Conservation (phyloP, 192 early-diverging fungal species). For the Umbelopsis sp. region DNA sequence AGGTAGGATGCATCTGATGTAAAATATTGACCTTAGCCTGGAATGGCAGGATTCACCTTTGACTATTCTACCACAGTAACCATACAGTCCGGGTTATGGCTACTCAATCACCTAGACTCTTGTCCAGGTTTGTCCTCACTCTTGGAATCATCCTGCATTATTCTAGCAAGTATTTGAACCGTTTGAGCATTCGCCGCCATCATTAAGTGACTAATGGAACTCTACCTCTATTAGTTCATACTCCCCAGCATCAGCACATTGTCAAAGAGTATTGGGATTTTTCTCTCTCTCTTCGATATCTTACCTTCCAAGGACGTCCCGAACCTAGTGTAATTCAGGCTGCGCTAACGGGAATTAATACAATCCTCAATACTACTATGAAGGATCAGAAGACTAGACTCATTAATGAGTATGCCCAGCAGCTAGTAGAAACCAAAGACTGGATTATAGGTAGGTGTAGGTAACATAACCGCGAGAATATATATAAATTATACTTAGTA, state of each 20-base stretch:
- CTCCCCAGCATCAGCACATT: conserved; percentile 2
- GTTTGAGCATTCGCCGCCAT: neutral
- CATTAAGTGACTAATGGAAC: neutral
- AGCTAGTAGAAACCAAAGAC: conserved; percentile 24
- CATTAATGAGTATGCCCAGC: conserved; percentile 16
- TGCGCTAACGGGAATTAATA: conserved; percentile 16
- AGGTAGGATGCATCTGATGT: neutral
- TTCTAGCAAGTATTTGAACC: conserved; percentile 4
- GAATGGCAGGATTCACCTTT: neutral
- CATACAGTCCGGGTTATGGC: conserved; percentile 11
- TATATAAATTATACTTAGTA: neutral
- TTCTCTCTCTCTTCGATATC: conserved; percentile 18
- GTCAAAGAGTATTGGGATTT: conserved; percentile 20
- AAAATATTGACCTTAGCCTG: too few relatives aligned
- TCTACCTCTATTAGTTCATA: neutral
- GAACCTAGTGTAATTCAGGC: conserved; percentile 5
- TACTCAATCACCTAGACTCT: neutral
- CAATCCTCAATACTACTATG: conserved; percentile 23
- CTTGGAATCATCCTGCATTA: conserved; percentile 17
- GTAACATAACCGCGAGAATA: too few relatives aligned
- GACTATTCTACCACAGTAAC: neutral
- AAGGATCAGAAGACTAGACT: conserved; percentile 8
- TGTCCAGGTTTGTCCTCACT: conserved; percentile 10
- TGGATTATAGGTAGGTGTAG: conserved; percentile 23
- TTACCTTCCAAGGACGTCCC: conserved; percentile 1